Conservation (phyloP, 2,329 filamentous ascomycete genomes). For the Neonectria sp. region DNA sequence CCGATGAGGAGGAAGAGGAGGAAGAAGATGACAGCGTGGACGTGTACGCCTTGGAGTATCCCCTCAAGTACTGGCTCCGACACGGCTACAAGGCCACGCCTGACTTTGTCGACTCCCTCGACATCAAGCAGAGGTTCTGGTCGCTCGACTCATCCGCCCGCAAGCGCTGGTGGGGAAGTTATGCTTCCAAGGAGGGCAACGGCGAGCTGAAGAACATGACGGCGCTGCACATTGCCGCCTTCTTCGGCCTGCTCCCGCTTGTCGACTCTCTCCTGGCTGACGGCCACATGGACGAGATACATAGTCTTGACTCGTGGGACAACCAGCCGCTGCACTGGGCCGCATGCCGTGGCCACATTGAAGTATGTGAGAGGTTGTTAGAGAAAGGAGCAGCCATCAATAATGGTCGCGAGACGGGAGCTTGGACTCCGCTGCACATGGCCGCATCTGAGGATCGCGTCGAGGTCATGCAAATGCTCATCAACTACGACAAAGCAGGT, state of each 20-base stretch:
- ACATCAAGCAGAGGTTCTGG: slow-evolving; percentile 24
- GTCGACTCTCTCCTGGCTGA: slow-evolving; percentile 16
- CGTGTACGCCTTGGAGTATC: slow-evolving; percentile 19
- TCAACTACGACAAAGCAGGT: background rate
- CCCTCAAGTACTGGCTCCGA: slow-evolving; percentile 29
- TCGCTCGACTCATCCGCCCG: slow-evolving; percentile 17
- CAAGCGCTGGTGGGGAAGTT: slow-evolving; percentile 26
- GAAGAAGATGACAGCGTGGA: slow-evolving; percentile 20
- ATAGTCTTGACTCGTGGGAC: slow-evolving; percentile 18
- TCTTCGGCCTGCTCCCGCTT: slow-evolving; percentile 20
- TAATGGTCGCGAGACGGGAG: slow-evolving; percentile 11
- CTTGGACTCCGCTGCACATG: slow-evolving; percentile 27
- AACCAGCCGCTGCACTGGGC: slow-evolving; percentile 25
- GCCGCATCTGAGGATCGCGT: slow-evolving; percentile 17
- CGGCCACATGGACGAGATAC: slow-evolving; percentile 18
- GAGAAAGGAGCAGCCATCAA: slow-evolving; percentile 27
- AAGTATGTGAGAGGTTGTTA: slow-evolving; percentile 18
- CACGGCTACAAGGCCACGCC: slow-evolving; percentile 22
- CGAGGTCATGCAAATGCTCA: slow-evolving; percentile 25
- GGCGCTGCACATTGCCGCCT: slow-evolving; percentile 21
- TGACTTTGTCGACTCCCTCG: slow-evolving; percentile 27
- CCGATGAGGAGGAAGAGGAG: slow-evolving; percentile 12
- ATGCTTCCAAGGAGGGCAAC: slow-evolving; percentile 14
- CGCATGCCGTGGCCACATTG: slow-evolving; percentile 13
- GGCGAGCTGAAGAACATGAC: slow-evolving; percentile 28